These are phyloP conservation scores for Suhomyces bribrorum DNA, from an alignment of 1,139 yeast species.

Conservation along the genomic window DNA sequence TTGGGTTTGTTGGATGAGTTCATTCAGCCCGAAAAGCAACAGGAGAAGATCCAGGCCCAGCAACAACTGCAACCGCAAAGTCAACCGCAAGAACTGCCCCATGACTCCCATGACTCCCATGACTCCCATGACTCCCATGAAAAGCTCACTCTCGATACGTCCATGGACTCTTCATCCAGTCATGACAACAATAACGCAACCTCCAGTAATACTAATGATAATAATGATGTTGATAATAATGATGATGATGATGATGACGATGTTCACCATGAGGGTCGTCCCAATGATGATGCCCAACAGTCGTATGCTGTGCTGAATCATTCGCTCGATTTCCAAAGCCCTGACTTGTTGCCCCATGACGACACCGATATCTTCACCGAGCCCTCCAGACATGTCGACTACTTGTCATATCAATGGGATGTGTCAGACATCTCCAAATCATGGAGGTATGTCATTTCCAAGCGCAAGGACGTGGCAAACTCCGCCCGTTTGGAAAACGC, in stretches of 20 bases:
- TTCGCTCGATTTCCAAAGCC: constrained; percentile 13
- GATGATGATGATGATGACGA: constrained; percentile 4
- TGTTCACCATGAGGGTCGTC: no score
- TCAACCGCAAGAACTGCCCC: background rate
- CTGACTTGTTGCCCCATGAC: constrained; percentile 68
- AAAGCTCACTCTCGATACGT: constrained; percentile 2
- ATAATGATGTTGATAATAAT: no score
- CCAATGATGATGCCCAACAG: constrained; percentile 1
- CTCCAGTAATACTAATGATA: no score
- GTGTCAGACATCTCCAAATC: constrained; percentile 90
- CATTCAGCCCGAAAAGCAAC: constrained; percentile 39
- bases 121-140: background rate
- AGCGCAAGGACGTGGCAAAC: constrained; percentile 74
- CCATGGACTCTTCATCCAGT: no score
- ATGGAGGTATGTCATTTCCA: constrained; percentile 88
- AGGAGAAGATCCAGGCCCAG: constrained; percentile 8
- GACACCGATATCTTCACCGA: constrained; percentile 79
- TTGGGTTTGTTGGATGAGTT: constrained; percentile 79
- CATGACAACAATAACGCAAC: no score
- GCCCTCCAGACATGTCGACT: constrained; percentile 90
- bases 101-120: background rate
- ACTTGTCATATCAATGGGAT: constrained; percentile 93
- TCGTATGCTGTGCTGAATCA: constrained; percentile 1
- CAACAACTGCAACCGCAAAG: background rate
- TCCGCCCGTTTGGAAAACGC: constrained; percentile 74